Conservation (phyloP, 805 yeast genomes). For the Monosporozyma yasuniensis region DNA sequence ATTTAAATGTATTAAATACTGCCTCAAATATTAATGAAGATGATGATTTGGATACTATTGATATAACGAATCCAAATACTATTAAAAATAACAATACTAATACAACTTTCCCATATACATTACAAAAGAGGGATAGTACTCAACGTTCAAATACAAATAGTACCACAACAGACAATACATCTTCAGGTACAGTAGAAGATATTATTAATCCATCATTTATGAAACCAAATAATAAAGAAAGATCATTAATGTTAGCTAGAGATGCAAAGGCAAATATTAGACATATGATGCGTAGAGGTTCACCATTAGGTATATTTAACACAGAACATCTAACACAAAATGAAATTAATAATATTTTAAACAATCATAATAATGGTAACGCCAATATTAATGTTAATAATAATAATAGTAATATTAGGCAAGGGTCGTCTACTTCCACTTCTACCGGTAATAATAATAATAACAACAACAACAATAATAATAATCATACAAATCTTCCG, state of each 20-base stretch:
- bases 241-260: constrained; percentile 3
- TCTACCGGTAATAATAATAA: not conserved
- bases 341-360: not conserved
- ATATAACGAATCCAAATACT: not conserved
- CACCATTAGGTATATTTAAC: constrained; percentile 1
- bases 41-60: not conserved
- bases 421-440: too few species aligned
- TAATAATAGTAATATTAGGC: not conserved
- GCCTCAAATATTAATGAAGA: not conserved
- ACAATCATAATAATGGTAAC: not conserved
- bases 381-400: not conserved
- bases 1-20: not conserved
- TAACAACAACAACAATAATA: not conserved
- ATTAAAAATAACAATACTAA: not conserved
- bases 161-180: not conserved
- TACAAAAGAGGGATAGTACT: not conserved
- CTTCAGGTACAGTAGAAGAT: constrained; percentile 20
- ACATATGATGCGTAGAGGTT: constrained; percentile 1
- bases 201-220: constrained; percentile 24
- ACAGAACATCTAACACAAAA: not conserved
- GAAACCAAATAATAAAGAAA: constrained; percentile 1
- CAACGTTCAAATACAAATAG: not conserved
- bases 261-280: constrained; percentile 1
- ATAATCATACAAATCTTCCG: not conserved
- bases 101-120: not conserved